phyloP scores from a whole-genome alignment of 2,329 filamentous ascomycete species.

The Penicillium sclerotiorum region DNA sequence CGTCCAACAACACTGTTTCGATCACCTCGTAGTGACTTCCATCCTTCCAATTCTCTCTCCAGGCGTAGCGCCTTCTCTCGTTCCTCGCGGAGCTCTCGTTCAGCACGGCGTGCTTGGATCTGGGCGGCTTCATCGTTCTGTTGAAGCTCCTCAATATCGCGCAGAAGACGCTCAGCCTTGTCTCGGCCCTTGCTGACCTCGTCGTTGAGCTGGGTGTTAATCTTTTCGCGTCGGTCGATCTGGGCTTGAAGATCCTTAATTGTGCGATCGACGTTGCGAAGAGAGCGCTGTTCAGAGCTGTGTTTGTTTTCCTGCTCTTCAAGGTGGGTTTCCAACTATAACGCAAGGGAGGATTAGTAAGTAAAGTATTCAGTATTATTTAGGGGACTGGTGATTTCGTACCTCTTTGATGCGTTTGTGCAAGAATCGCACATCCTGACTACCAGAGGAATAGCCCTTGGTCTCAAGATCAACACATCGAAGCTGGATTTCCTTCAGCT shows the following conservation, averaged over 20 bases:
- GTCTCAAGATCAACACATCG: slow-evolving; percentile 92
- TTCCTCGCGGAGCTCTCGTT: slow-evolving; percentile 88
- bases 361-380: neutral
- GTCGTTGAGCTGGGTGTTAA: slow-evolving; percentile 76
- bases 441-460: slow-evolving; percentile 92
- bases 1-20: slow-evolving; percentile 47
- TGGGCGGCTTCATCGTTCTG: slow-evolving; percentile 80
- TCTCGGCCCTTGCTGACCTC: slow-evolving; percentile 85
- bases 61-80: slow-evolving; percentile 76
- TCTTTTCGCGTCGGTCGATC: slow-evolving; percentile 90
- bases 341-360: slow-evolving; percentile 23
- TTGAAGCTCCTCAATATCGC: slow-evolving; percentile 92
- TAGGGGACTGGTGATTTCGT: slow-evolving; percentile 40
- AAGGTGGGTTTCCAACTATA: slow-evolving; percentile 81
- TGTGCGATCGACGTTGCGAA: slow-evolving; percentile 88
- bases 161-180: slow-evolving; percentile 84
- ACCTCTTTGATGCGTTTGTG: slow-evolving; percentile 95
- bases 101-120: slow-evolving; percentile 78
- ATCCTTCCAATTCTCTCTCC: slow-evolving; percentile 85
- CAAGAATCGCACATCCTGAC: slow-evolving; percentile 92
- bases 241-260: slow-evolving; percentile 92
- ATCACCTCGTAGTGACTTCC: slow-evolving; percentile 72
- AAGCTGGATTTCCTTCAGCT: slow-evolving; percentile 85
- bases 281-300: slow-evolving; percentile 78
- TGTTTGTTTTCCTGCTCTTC: slow-evolving; percentile 80